These are phyloP conservation scores for Larix kaempferi DNA, from an alignment of 75 land plant genomes.

Conservation along the genomic window DNA sequence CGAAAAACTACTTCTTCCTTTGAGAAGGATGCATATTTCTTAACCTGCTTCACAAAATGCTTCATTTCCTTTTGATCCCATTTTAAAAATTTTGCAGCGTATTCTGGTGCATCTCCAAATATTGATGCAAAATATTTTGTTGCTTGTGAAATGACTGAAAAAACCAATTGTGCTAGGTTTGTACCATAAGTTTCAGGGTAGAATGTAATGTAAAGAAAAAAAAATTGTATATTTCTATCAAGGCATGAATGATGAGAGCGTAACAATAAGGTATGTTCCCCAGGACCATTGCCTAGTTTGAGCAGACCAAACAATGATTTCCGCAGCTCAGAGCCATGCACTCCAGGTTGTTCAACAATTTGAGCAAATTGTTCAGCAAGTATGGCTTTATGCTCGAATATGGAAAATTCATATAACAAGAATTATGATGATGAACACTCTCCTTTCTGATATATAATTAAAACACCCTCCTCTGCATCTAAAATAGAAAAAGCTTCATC, in stretches of 20 bases:
- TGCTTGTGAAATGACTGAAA: too few relatives aligned
- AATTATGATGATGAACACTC: constrained; percentile 7
- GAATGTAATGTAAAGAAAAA: constrained; percentile 30
- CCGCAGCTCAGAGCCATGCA: constrained; percentile 47
- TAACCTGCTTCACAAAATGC: constrained; percentile 28
- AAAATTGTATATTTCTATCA: constrained; percentile 19
- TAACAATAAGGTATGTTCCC: constrained; percentile 48
- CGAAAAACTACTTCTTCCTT: constrained; percentile 33
- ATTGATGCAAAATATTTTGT: too few relatives aligned
- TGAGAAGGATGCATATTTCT: constrained; percentile 28
- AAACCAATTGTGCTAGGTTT: constrained; percentile 45
- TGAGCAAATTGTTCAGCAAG: constrained; percentile 37
- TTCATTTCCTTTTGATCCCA: constrained; percentile 58
- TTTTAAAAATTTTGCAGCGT: constrained; percentile 46
- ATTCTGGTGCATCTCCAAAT: too few relatives aligned
- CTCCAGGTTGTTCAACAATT: constrained; percentile 39
- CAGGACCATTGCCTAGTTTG: constrained; percentile 49
- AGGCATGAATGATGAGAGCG: constrained; percentile 45
- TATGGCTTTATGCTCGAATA: too few relatives aligned
- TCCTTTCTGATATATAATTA: constrained; percentile 24
- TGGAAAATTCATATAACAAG: constrained; percentile 17
- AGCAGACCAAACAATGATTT: constrained; percentile 37
- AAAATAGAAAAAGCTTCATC: too few relatives aligned
- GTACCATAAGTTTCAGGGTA: constrained; percentile 29
- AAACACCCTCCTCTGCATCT: too few relatives aligned